These are phyloP conservation scores for Fusarium sororula DNA, from an alignment of 2,329 filamentous ascomycete species.

Conservation along the genomic window DNA sequence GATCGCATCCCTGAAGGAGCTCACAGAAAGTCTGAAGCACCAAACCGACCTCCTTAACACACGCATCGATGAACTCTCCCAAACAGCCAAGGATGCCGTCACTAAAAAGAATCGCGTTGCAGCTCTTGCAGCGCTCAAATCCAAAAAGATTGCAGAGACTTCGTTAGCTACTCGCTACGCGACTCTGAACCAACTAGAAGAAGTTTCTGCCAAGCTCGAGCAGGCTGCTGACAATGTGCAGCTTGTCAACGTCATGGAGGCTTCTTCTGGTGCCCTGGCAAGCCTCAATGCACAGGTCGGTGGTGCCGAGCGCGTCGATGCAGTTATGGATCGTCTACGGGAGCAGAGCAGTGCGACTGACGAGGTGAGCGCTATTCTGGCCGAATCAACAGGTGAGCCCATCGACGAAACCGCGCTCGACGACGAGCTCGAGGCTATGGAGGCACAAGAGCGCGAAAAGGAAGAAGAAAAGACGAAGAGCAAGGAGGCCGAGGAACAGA, in stretches of 20 bases:
- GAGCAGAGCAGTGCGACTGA: slow-evolving; percentile 85
- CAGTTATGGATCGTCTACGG: slow-evolving; percentile 76
- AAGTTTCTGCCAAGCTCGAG: slow-evolving; percentile 83
- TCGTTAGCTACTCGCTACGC: slow-evolving; percentile 76
- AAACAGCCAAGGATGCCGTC: slow-evolving; percentile 75
- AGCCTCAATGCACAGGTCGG: slow-evolving; percentile 81
- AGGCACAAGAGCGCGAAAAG: slow-evolving; percentile 65
- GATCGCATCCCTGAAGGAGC: slow-evolving; percentile 83
- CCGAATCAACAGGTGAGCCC: slow-evolving; percentile 62
- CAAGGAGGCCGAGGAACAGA: slow-evolving; percentile 50
- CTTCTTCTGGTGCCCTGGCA: slow-evolving; percentile 76
- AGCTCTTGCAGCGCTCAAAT: slow-evolving; percentile 81
- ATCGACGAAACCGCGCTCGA: slow-evolving; percentile 88
- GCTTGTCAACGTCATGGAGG: slow-evolving; percentile 83
- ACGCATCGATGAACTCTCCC: slow-evolving; percentile 72
- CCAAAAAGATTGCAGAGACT: slow-evolving; percentile 82
- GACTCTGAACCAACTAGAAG: slow-evolving; percentile 82
- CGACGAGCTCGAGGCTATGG: slow-evolving; percentile 83
- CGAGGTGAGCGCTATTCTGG: slow-evolving; percentile 81
- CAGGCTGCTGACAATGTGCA: slow-evolving; percentile 86
- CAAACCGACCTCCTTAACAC: slow-evolving; percentile 73
- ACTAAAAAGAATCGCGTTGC: slow-evolving; percentile 75
- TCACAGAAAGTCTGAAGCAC: slow-evolving; percentile 77
- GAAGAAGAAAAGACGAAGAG: slow-evolving; percentile 60
- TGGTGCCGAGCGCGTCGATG: slow-evolving; percentile 77